phyloP scores from a whole-genome alignment of 108 stramenopile genomes.

The Bacterosira constricta region DNA sequence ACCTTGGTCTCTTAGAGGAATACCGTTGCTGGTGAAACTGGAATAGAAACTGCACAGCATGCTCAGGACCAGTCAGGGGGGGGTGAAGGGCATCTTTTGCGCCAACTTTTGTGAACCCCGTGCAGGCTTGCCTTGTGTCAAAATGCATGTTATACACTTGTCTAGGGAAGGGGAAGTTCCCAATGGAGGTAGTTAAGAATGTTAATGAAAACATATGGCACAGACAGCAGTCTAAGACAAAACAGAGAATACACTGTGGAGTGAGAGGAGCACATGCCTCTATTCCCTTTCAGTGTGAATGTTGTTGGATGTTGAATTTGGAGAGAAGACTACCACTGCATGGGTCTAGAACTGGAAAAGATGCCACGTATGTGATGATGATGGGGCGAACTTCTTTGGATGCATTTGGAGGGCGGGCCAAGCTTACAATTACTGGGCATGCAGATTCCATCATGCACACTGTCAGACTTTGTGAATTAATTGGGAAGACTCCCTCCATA shows the following conservation, averaged over 20 bases:
- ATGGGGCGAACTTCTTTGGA: not conserved
- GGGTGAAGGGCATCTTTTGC: constrained; percentile 32
- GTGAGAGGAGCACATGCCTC: constrained; percentile 28
- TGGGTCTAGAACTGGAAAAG: no score
- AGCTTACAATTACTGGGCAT: not conserved
- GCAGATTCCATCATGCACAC: constrained; percentile 10
- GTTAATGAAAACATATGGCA: constrained; percentile 2
- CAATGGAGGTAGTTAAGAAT: not conserved
- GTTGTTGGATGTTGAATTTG: constrained; percentile 52
- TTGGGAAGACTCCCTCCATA: not conserved
- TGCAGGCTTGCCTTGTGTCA: not conserved
- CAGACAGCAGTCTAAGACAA: not conserved
- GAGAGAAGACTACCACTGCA: no score
- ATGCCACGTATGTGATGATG: not conserved
- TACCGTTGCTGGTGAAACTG: constrained; percentile 21
- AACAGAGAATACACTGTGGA: not conserved
- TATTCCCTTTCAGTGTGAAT: constrained; percentile 54
- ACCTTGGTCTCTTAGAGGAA: constrained; percentile 28
- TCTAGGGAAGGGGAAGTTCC: constrained; percentile 8
- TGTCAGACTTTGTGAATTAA: not conserved
- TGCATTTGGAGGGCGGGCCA: not conserved
- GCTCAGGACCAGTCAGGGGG: not conserved
- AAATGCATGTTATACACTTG: constrained; percentile 17
- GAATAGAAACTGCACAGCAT: constrained; percentile 11
- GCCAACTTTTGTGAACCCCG: constrained; percentile 16